These are phyloP conservation scores for Agroathelia rolfsii DNA, from an alignment of 1,284 basidiomycete genomes.

Conservation along the genomic window DNA sequence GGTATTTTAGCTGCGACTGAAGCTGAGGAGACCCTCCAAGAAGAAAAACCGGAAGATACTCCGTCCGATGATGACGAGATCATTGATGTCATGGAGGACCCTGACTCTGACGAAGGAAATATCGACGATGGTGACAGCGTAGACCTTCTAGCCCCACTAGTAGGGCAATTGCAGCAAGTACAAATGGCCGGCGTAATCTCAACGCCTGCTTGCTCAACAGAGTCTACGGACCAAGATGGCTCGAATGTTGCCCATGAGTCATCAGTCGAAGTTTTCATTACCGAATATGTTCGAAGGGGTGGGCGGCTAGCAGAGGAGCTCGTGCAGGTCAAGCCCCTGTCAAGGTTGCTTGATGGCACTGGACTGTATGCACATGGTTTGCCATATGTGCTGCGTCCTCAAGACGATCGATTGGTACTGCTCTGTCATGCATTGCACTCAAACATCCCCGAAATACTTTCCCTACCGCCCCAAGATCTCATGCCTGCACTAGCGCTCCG, in stretches of 20 bases:
- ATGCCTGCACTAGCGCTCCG: conserved; percentile 46
- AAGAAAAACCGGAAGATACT: conserved; percentile 12
- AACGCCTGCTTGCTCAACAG: conserved; percentile 25
- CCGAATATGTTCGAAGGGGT: conserved; percentile 67
- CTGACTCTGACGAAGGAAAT: conserved; percentile 22
- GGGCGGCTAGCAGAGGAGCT: conserved; percentile 51
- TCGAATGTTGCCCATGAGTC: no score
- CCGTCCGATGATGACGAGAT: conserved; percentile 40
- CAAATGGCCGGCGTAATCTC: conserved; percentile 26
- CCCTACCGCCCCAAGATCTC: conserved; percentile 34
- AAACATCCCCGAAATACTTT: conserved; percentile 37
- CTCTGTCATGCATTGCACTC: conserved; percentile 51
- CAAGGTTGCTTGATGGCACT: conserved; percentile 29
- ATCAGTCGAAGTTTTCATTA: no score
- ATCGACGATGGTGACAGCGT: conserved; percentile 22
- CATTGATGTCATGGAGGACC: conserved; percentile 47
- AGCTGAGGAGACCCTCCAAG: conserved; percentile 15
- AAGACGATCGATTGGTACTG: conserved; percentile 42
- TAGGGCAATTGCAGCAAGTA: conserved; percentile 53
- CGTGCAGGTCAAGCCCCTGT: conserved; percentile 40
- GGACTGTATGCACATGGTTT: conserved; percentile 4
- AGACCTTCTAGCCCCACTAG: conserved; percentile 51
- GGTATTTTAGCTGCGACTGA: conserved; percentile 36
- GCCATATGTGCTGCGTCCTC: conserved; percentile 33
- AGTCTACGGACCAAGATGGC: no score